Base-by-base conservation (phyloP, 306 rosid species). In the Prunus dulcis region DNA sequence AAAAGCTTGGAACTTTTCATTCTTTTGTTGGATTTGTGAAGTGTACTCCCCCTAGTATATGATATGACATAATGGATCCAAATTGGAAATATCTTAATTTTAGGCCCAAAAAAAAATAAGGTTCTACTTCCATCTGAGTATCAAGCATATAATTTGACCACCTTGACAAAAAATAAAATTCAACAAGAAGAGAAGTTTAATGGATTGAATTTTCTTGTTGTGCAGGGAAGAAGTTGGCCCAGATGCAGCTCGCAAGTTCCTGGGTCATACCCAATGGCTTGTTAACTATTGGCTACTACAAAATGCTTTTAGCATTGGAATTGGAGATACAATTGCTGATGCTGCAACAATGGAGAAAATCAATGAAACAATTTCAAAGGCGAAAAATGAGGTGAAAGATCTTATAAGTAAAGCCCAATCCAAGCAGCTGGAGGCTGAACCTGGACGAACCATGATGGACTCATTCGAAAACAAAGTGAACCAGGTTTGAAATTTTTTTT, bases 141-240 rank as follows among this genome's bases (percentile, higher is more conserved):
- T 38, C 57, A 34, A 64, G 38, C 23, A 18, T 64, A 9, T 12
- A 25, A n/a, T 12, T 20, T 55, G 38, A 14, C 14, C 4, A 27
- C 34, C 7, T 22, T 66, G 52, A 47, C 10, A n/a, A 49, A 14
- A 17, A 14, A 38, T 18, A 15, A 17, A 69, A 69, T 25, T 49
- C 18, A 14, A 9, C 43, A 34, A 2, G 3, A 34, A 9, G 22
- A 22, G 2, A n/a, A 22, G 20, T 43, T 60, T 53, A 38, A 11
- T 50, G n/a, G 18, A 17, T 77, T 75, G 72, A 64, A 10, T 66
- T 72, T 43, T 83, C 64, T 70, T 49, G 64, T 55, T 81, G 74
- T 65, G 68, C 88, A 96, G 99, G 99, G 99, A 95, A 83, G 99
- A 91, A 86, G 99, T 95, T 79, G 99, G 99, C 72, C 99, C 99